Conservation (phyloP, 352 stramenopile species). For the Globisporangium spinosum region DNA sequence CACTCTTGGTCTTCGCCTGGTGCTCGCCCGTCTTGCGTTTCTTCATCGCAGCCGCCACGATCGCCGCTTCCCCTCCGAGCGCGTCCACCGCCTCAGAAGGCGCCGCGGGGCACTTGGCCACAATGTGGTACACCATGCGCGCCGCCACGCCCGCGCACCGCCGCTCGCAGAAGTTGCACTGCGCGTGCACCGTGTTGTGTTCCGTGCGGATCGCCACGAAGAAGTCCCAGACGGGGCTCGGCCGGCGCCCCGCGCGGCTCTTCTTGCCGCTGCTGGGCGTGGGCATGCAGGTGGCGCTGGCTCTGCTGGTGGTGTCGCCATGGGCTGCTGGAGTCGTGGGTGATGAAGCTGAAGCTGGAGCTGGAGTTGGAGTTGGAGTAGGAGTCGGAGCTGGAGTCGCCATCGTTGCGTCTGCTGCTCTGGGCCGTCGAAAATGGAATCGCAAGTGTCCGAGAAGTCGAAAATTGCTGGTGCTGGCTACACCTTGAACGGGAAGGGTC, state of each 20-base stretch:
- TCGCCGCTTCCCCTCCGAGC: conserved; percentile 18
- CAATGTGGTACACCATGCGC: conserved; percentile 48
- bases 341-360: background rate
- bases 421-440: too few relatives aligned
- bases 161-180: conserved; percentile 44
- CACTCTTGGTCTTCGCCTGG: background rate
- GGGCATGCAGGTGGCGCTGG: background rate
- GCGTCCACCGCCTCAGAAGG: conserved; percentile 23
- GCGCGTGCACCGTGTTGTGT: conserved; percentile 44
- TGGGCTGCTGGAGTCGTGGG: background rate
- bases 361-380: background rate
- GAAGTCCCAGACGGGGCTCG: conserved; percentile 45
- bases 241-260: conserved; percentile 28
- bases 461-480: too few relatives aligned
- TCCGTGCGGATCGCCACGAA: conserved; percentile 41
- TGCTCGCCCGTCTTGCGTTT: conserved; percentile 10
- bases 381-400: background rate
- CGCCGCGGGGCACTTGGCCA: conserved; percentile 37
- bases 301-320: background rate
- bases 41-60: conserved; percentile 7
- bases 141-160: conserved; percentile 44
- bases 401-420: too few relatives aligned
- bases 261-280: background rate
- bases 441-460: too few relatives aligned
- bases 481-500: too few relatives aligned